Evolutionary conservation across 192 early-diverging fungal species (phyloP), one percentile per base, ranked within the genome.

Genomic region (Obelidium mucronatum): DNA sequence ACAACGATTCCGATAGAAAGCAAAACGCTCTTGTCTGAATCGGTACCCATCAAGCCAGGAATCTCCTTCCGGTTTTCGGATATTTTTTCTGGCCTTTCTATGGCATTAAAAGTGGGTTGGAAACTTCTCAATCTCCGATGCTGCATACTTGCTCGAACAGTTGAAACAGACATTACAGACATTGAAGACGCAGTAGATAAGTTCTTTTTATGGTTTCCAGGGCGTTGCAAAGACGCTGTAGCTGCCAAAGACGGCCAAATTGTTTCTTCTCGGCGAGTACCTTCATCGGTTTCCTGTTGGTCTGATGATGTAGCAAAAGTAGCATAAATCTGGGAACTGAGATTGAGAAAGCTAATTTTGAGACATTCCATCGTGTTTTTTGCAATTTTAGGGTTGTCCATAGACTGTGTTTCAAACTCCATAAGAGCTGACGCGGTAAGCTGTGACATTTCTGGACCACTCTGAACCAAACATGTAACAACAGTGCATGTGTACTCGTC

Each of bases 221-320:
- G 17, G 17, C n/a, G 22, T 19, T 28, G 15, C 22, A 31, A 31
- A 60, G 22, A 30, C 1, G 58, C 22, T 13, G 22, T 15, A 30
- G 58, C 58, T 15, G 58, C 30, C n/a, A 60, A 30, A 15, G 58
- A 60, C 58, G 58, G 58, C 58, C 58, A 60, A 1, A 60, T 13
- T 31, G 22, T 60, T 60, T 60, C 58, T 60, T 60, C 22, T 28
- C 13, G 58, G 24, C 1, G 58, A 1, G 15, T 15, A 26, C 31
- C 13, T 30, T 1, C 13, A 28, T 60, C 13, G 13, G 17, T 30
- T 60, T 60, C 30, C 17, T 19, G 22, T 30, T 2, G 58, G 13
- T 30, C 13, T 28, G 13, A 28, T 30, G 24, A 60, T 26, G 58
- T 19, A 15, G 58, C n/a, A n/a, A n/a, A n/a, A n/a, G n/a, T n/a